These are phyloP conservation scores for Thelonectria olida DNA, from an alignment of 2,329 filamentous ascomycete species.

Conservation along the genomic window DNA sequence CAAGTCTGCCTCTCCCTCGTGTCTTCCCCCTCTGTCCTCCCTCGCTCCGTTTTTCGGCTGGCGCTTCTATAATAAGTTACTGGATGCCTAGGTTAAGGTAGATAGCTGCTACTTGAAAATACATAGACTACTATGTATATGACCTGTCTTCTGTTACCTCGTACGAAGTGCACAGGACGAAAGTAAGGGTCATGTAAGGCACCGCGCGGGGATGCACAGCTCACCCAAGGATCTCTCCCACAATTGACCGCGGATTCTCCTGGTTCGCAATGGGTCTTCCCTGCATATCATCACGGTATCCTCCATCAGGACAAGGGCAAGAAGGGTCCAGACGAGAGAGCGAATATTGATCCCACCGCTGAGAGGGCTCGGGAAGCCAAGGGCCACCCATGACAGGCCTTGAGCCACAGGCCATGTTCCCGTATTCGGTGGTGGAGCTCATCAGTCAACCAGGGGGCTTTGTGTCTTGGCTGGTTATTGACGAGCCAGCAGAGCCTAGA, in stretches of 20 bases:
- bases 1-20: background rate
- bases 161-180: background rate
- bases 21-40: background rate
- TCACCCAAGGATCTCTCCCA: background rate
- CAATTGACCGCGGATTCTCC: background rate
- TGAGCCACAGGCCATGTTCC: background rate
- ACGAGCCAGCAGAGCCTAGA: background rate
- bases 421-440: constrained; percentile 19
- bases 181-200: constrained; percentile 8
- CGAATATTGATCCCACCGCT: background rate
- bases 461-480: constrained; percentile 4
- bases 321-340: background rate
- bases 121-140: too few relatives aligned
- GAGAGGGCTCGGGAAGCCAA: constrained; percentile 1
- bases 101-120: too few relatives aligned
- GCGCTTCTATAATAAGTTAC: background rate
- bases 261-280: constrained; percentile 1
- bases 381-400: background rate
- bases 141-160: background rate
- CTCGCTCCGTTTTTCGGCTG: background rate
- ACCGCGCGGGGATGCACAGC: constrained; percentile 16
- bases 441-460: constrained; percentile 3
- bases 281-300: background rate
- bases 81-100: background rate
- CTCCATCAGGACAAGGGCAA: background rate